Evolutionary conservation across 768 basidiomycete genomes (phyloP).

Genomic region (Amanita rimosa): DNA sequence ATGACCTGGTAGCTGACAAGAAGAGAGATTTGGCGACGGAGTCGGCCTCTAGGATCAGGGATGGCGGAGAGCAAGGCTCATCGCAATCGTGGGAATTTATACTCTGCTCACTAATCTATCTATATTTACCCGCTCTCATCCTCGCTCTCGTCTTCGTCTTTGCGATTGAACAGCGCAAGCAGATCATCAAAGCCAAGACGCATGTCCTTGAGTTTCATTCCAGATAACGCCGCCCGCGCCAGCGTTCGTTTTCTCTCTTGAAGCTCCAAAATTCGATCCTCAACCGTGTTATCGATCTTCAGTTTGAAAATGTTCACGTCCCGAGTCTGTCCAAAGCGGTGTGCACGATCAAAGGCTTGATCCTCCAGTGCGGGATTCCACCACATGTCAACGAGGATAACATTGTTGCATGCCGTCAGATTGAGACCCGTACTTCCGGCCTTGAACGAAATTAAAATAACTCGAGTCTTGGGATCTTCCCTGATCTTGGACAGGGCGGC

Average conservation of each 20-base stretch:
- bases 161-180: constrained; percentile 63
- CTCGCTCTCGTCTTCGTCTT: constrained; percentile 40
- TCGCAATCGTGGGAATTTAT: constrained; percentile 3
- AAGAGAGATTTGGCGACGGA: constrained; percentile 1
- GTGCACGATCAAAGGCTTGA: constrained; percentile 89
- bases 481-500: constrained; percentile 65
- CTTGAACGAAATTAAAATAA: constrained; percentile 95
- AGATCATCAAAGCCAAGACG: constrained; percentile 81
- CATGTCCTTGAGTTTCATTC: constrained; percentile 79
- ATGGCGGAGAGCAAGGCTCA: constrained; percentile 2
- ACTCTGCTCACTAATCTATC: not conserved
- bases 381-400: constrained; percentile 90
- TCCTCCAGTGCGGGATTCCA: constrained; percentile 92
- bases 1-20: constrained; percentile 16
- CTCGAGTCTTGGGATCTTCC: constrained; percentile 39
- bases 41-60: constrained; percentile 3
- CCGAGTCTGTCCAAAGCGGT: constrained; percentile 81
- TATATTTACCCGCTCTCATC: constrained; percentile 17
- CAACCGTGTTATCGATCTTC: constrained; percentile 77
- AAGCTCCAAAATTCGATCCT: constrained; percentile 83
- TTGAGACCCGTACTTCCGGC: constrained; percentile 96
- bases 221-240: constrained; percentile 74
- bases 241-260: constrained; percentile 88
- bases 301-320: constrained; percentile 87
- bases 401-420: constrained; percentile 87